These are phyloP conservation scores for Gossypium rotundifolium DNA, from an alignment of 345 rosid species.

Conservation along the genomic window DNA sequence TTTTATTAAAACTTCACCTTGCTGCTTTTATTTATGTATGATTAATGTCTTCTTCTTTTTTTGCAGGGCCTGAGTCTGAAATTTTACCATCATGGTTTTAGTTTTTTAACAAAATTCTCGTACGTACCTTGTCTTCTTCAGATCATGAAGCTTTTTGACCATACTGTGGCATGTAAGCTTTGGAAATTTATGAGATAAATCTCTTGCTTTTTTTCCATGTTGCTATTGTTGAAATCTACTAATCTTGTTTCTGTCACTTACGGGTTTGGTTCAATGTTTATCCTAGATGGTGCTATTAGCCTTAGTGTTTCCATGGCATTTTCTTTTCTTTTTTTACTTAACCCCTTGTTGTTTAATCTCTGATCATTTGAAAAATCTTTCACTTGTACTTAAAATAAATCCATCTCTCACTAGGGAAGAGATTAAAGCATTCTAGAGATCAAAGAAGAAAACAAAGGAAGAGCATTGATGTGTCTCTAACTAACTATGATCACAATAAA, in stretches of 20 bases:
- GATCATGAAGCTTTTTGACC: conserved; percentile 95
- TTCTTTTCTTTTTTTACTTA: background rate
- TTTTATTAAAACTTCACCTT: background rate
- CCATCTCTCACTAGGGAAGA: conserved; percentile 63
- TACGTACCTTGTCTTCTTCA: conserved; percentile 61
- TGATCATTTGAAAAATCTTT: background rate
- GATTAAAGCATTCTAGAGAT: conserved; percentile 67
- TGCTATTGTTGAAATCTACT: background rate
- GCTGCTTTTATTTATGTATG: conserved; percentile 11
- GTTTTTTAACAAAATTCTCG: conserved; percentile 70
- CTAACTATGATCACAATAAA: too few relatives aligned
- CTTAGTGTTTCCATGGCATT: too few relatives aligned
- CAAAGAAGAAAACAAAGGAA: conserved; percentile 54
- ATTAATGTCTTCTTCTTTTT: background rate
- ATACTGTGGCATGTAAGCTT: conserved; percentile 92
- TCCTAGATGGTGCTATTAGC: background rate
- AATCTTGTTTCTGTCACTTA: background rate
- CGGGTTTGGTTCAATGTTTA: background rate
- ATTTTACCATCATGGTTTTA: conserved; percentile 81
- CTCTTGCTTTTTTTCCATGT: background rate
- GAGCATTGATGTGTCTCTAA: too few relatives aligned
- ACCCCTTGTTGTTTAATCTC: background rate
- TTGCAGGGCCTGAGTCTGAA: conserved; percentile 71
- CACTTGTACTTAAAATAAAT: conserved; percentile 54
- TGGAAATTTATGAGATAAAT: conserved; percentile 18